These are phyloP conservation scores for Penicillium fuscoglaucum DNA, from an alignment of 2,329 filamentous ascomycete species.

Conservation along the genomic window DNA sequence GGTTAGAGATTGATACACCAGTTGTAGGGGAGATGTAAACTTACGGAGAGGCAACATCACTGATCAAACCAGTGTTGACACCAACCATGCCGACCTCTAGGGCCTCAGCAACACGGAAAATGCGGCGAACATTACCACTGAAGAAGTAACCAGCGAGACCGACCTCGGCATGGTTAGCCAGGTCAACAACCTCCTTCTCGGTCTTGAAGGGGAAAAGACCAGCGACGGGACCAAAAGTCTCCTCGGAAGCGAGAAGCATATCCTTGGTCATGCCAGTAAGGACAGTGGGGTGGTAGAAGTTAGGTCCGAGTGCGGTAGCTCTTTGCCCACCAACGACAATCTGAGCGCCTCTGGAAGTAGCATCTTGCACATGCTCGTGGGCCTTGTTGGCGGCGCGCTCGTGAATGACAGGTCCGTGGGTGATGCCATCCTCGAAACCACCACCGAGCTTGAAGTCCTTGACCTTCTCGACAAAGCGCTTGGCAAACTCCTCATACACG, in stretches of 20 bases:
- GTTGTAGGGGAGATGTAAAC: slow-evolving; percentile 19
- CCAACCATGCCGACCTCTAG: slow-evolving; percentile 54
- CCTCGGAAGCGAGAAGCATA: slow-evolving; percentile 82
- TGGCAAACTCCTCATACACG: slow-evolving; percentile 55
- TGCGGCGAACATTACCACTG: slow-evolving; percentile 60
- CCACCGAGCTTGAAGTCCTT: slow-evolving; percentile 49
- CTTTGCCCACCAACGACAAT: slow-evolving; percentile 73
- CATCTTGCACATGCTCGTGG: slow-evolving; percentile 75
- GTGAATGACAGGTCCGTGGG: slow-evolving; percentile 64
- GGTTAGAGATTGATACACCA: slow-evolving; percentile 16
- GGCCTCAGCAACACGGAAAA: slow-evolving; percentile 62
- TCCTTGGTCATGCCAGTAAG: slow-evolving; percentile 80
- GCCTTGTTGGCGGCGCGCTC: slow-evolving; percentile 78
- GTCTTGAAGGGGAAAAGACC: slow-evolving; percentile 85
- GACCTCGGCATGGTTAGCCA: slow-evolving; percentile 81
- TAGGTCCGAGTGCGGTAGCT: slow-evolving; percentile 71
- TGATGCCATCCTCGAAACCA: slow-evolving; percentile 49
- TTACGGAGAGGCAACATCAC: slow-evolving; percentile 53
- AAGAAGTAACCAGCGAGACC: slow-evolving; percentile 96
- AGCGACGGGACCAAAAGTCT: slow-evolving; percentile 94
- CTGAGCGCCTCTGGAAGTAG: slow-evolving; percentile 72
- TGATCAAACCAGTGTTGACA: slow-evolving; percentile 70
- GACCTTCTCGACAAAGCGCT: slow-evolving; percentile 57
- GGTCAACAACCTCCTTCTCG: slow-evolving; percentile 80
- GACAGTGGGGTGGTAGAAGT: slow-evolving; percentile 90